phyloP scores from a whole-genome alignment of 1,139 yeast genomes.

The Diutina sp. region DNA sequence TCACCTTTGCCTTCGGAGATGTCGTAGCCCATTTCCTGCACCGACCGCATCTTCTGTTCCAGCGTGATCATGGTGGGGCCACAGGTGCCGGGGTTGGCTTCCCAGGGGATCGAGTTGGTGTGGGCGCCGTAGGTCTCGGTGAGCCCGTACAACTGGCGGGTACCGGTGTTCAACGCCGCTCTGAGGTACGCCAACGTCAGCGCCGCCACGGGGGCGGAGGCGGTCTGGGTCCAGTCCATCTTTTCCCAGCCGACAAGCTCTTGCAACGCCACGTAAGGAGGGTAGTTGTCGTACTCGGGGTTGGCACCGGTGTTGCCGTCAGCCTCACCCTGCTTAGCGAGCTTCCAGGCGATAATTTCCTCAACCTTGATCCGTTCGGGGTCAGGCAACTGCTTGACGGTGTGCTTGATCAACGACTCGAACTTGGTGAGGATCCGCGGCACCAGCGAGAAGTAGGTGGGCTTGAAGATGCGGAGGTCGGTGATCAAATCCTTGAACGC shows the following conservation, averaged over 20 bases:
- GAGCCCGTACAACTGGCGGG: slow-evolving; percentile 11
- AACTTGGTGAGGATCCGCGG: slow-evolving; percentile 27
- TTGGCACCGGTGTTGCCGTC: slow-evolving; percentile 6
- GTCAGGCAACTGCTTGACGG: slow-evolving; percentile 4
- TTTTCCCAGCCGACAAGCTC: slow-evolving; percentile 10
- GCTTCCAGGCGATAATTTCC: slow-evolving; percentile 8
- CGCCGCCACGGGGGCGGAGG: slow-evolving; percentile 12
- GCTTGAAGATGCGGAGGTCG: slow-evolving; percentile 18
- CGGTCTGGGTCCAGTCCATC: slow-evolving; percentile 11
- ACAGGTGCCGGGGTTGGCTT: slow-evolving; percentile 10
- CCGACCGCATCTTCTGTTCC: not conserved
- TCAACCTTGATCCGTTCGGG: slow-evolving; percentile 2
- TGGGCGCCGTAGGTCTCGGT: slow-evolving; percentile 11
- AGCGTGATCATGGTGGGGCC: slow-evolving; percentile 7
- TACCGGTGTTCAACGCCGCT: slow-evolving; percentile 10
- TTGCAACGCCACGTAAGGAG: slow-evolving; percentile 7
- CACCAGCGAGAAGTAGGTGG: slow-evolving; percentile 21
- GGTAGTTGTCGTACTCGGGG: slow-evolving; percentile 5
- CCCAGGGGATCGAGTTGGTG: slow-evolving; percentile 6
- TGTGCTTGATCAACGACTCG: slow-evolving; percentile 12
- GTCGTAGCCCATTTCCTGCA: not conserved
- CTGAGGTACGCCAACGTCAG: slow-evolving; percentile 10
- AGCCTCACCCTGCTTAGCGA: slow-evolving; percentile 5
- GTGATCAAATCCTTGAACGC: slow-evolving; percentile 11
- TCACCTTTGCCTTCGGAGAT: slow-evolving; percentile 17